A percentile compares a stretch with the other conserved stretches of the same genome.
Evolutionary conservation across 345 rosid genomes (phyloP).

Genomic region (Isatis tinctoria): DNA sequence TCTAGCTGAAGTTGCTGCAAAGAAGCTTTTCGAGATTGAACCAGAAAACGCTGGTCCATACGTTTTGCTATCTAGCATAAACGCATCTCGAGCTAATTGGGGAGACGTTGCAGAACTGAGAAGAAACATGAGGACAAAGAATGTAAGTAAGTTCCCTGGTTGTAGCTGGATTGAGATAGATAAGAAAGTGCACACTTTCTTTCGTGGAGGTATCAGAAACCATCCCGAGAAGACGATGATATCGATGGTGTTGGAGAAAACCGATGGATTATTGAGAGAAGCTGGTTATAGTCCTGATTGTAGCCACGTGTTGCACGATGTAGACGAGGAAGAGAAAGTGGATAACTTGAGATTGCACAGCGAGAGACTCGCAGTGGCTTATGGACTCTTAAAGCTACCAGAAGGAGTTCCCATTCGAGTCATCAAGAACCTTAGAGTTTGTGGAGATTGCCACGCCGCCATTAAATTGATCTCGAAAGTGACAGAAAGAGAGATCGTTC

Average conservation of each 20-base stretch:
- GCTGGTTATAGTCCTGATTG: slow-evolving; percentile 74
- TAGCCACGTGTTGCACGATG: slow-evolving; percentile 72
- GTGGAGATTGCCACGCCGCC: slow-evolving; percentile 77
- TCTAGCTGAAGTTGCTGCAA: slow-evolving; percentile 72
- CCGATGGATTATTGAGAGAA: slow-evolving; percentile 57
- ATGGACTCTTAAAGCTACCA: slow-evolving; percentile 69
- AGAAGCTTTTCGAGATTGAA: slow-evolving; percentile 57
- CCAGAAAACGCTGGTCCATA: slow-evolving; percentile 70
- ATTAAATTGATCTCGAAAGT: slow-evolving; percentile 69
- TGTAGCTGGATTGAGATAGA: slow-evolving; percentile 77
- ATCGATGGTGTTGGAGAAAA: slow-evolving; percentile 45
- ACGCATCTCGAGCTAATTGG: slow-evolving; percentile 68
- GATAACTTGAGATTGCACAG: slow-evolving; percentile 61
- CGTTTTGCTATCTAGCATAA: slow-evolving; percentile 62
- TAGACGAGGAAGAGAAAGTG: slow-evolving; percentile 77
- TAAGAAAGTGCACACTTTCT: slow-evolving; percentile 66
- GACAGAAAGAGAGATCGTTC: slow-evolving; percentile 59
- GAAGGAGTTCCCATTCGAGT: slow-evolving; percentile 66
- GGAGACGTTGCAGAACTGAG: slow-evolving; percentile 55
- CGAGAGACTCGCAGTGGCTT: slow-evolving; percentile 76
- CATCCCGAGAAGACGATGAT: slow-evolving; percentile 59
- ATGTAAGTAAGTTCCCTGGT: slow-evolving; percentile 65
- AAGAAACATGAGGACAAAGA: slow-evolving; percentile 45
- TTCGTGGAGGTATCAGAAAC: slow-evolving; percentile 47
- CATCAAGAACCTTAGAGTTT: slow-evolving; percentile 79